These are phyloP conservation scores for Mikania micrantha DNA, from an alignment of 129 eudicot species.

Conservation along the genomic window DNA sequence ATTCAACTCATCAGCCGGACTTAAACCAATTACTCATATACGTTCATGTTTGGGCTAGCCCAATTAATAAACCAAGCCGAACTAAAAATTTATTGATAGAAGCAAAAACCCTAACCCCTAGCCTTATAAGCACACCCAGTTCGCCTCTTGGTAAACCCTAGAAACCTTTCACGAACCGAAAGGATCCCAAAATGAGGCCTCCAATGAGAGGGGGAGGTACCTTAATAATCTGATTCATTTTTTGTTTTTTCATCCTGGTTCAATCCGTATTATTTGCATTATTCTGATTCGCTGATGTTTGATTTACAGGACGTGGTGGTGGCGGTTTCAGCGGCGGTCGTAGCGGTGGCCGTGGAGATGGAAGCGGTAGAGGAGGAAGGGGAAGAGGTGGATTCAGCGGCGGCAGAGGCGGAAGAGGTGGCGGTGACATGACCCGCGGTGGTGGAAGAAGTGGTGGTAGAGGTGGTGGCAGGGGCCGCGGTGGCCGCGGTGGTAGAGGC, in stretches of 20 bases:
- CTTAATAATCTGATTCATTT: background rate
- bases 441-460: slow-evolving; percentile 48
- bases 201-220: slow-evolving; percentile 22
- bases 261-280: background rate
- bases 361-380: slow-evolving; percentile 39
- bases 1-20: too few species aligned
- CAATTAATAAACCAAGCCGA: background rate
- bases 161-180: background rate
- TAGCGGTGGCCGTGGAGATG: slow-evolving; percentile 21
- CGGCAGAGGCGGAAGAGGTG: slow-evolving; percentile 40
- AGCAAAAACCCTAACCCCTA: slow-evolving; percentile 15
- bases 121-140: slow-evolving; percentile 4
- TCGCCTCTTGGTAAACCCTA: slow-evolving; percentile 20
- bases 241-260: background rate
- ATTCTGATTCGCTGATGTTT: background rate
- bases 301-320: slow-evolving; percentile 40
- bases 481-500: slow-evolving; percentile 42
- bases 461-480: slow-evolving; percentile 29
- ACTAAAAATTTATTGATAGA: background rate
- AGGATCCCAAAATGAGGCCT: slow-evolving; percentile 14
- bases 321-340: background rate
- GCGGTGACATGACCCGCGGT: slow-evolving; percentile 25
- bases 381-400: slow-evolving; percentile 44
- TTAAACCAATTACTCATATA: too few species aligned
- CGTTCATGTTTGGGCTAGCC: background rate